Evolutionary conservation across 257 asterid genomes (phyloP), one percentile per base, ranked within the genome.

Genomic region (Linderniella brevidens): DNA sequence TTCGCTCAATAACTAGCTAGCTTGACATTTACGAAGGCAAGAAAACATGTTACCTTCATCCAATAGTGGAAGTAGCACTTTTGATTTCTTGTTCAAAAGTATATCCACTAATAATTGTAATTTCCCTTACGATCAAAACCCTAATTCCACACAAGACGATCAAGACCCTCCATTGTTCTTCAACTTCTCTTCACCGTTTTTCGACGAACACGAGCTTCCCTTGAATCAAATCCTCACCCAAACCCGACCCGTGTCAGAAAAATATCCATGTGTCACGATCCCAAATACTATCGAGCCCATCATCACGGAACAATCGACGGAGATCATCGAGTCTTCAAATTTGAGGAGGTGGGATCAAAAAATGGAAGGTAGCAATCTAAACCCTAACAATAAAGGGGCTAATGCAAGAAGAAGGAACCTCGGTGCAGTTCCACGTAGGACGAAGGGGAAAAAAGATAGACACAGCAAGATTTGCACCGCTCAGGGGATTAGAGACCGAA

Each of bases 381-480:
- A 43, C 14, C 18, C 48, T 13, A 1, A 10, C 46, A 29, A 71
- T 41, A 38, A 29, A 49, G 44, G 32, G 62, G 38, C 32, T 25
- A 25, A 25, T 25, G 32, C 6, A 6, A 25, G 32, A 6, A 25
- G 32, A 25, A 55, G 19, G 8, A 49, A 12, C 12, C 58, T 46
- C 1, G 53, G 36, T n/a, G 49, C 15, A 11, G 43, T 38, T 2
- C 68, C 71, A 10, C 47, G 66, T 58, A 64, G 48, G 55, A 52
- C 75, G 13, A 44, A 62, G 1, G 82, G 77, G 3, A 72, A 75
- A 61, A 77, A 72, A 20, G 84, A 77, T 32, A 57, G 88, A 13
- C 93, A 80, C 62, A 80, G 88, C 76, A 80, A 80, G 74, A 77
- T 80, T 59, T 53, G 77, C 61, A 80, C 93, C 0, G 93, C 93